These are phyloP conservation scores for Isoetes taiwanensis DNA, from an alignment of 75 land plant genomes.

Conservation along the genomic window DNA sequence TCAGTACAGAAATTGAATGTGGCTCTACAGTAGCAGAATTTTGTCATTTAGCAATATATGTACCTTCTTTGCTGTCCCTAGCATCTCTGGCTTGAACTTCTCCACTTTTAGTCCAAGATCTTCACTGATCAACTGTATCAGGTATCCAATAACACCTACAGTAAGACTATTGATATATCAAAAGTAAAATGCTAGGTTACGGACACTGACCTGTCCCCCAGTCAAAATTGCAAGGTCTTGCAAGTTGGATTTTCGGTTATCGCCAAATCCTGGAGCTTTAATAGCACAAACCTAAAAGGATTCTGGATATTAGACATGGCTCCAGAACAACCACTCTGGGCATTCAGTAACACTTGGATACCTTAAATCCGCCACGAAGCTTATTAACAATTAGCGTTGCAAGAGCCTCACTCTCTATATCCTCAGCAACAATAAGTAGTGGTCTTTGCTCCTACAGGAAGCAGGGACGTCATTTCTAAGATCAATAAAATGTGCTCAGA, in stretches of 20 bases:
- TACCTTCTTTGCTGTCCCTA: constrained; percentile 45
- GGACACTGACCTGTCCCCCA: constrained; percentile 62
- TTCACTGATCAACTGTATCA: constrained; percentile 32
- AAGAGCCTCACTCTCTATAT: constrained; percentile 75
- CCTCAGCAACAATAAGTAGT: constrained; percentile 74
- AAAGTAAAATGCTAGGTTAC: no score
- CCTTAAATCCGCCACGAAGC: constrained; percentile 79
- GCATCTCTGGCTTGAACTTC: constrained; percentile 27
- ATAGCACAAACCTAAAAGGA: constrained; percentile 93
- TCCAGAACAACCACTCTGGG: no score
- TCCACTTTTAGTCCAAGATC: constrained; percentile 40
- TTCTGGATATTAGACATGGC: no score
- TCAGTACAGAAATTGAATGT: no score
- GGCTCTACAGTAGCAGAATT: no score
- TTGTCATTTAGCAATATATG: no score
- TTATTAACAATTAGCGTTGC: constrained; percentile 69
- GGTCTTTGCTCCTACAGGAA: constrained; percentile 69
- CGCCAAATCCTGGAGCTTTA: constrained; percentile 98
- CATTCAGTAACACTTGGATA: no score
- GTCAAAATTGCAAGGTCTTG: constrained; percentile 81
- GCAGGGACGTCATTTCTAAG: no score
- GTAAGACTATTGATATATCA: no score
- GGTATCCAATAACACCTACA: neutral
- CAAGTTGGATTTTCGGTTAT: constrained; percentile 59
- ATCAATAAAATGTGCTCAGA: no score